A percentile compares a stretch with the other conserved stretches of the same genome.
These are phyloP conservation scores for Mycena haematopus DNA, from an alignment of 768 basidiomycete species.

Conservation along the genomic window DNA sequence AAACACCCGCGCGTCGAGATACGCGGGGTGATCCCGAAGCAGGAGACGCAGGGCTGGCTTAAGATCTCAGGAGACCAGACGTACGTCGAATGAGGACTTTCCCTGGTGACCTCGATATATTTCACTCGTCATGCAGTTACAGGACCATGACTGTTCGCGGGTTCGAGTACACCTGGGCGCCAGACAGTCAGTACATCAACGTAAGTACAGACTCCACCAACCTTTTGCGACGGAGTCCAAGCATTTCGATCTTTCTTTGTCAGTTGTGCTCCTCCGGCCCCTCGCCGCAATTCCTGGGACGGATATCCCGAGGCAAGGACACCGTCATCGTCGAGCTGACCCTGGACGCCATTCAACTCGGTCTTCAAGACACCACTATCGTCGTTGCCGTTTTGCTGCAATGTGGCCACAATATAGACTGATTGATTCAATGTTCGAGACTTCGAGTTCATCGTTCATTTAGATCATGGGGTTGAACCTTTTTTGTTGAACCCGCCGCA, in stretches of 20 bases:
- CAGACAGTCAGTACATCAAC: conserved; percentile 57
- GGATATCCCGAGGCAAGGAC: conserved; percentile 53
- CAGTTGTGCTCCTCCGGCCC: conserved; percentile 56
- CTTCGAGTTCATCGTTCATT: background rate
- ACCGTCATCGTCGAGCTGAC: conserved; percentile 61
- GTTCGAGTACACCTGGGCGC: conserved; percentile 60
- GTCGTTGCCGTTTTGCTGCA: conserved; percentile 62
- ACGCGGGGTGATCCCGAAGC: conserved; percentile 55
- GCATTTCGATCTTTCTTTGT: background rate
- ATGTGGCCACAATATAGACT: conserved; percentile 70
- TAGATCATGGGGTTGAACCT: background rate
- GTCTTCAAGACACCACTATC: conserved; percentile 58
- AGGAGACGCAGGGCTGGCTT: conserved; percentile 60
- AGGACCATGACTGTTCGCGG: conserved; percentile 61
- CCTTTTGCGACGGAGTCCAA: background rate
- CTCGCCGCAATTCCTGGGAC: conserved; percentile 50
- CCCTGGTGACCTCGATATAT: background rate
- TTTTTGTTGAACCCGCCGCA: background rate
- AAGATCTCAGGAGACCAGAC: conserved; percentile 54
- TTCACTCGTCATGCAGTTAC: conserved; percentile 35
- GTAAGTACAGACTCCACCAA: conserved; percentile 42
- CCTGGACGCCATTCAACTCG: conserved; percentile 57
- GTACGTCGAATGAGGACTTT: conserved; percentile 28
- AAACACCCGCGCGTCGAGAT: conserved; percentile 56
- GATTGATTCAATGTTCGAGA: background rate